Percentiles rank a stretch among this genome's conserved stretches.
Conservation (phyloP, 768 basidiomycete species). For the Termitomyces sp. region DNA sequence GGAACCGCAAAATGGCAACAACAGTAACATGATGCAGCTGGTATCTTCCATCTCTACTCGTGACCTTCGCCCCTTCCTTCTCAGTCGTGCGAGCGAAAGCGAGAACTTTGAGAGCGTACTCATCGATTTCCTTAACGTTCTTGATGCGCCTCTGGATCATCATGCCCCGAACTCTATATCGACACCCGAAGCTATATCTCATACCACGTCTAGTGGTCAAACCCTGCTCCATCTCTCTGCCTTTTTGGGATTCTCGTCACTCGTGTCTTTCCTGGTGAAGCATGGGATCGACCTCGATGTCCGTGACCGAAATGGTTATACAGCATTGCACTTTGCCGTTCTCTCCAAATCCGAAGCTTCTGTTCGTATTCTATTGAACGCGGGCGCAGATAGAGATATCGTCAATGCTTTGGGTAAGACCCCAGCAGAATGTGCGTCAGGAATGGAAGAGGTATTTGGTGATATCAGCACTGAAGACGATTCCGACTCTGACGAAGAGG, state of each 20-base stretch:
- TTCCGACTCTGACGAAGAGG: constrained; percentile 42
- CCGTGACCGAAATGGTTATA: constrained; percentile 88
- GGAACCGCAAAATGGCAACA: constrained; percentile 29
- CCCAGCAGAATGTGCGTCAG: constrained; percentile 52
- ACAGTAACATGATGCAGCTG: constrained; percentile 51
- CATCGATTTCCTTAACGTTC: constrained; percentile 73
- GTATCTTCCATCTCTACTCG: constrained; percentile 38
- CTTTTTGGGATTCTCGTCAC: constrained; percentile 69
- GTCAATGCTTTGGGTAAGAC: constrained; percentile 72
- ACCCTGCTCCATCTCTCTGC: constrained; percentile 87
- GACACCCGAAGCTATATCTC: constrained; percentile 58
- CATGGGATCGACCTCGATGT: constrained; percentile 77
- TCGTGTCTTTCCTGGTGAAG: constrained; percentile 68
- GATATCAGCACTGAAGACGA: constrained; percentile 21
- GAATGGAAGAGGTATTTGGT: constrained; percentile 33
- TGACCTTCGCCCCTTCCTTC: constrained; percentile 55
- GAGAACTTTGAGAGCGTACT: constrained; percentile 73
- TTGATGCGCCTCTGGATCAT: constrained; percentile 60
- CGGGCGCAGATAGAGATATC: constrained; percentile 77
- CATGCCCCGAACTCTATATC: constrained; percentile 39
- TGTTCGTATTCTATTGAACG: constrained; percentile 62
- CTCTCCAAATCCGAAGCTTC: constrained; percentile 62
- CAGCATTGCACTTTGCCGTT: constrained; percentile 84
- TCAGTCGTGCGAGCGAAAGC: constrained; percentile 49
- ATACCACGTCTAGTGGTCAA: constrained; percentile 69